These are phyloP conservation scores for Mucor racemosus DNA, from an alignment of 371 early-diverging fungal species.

Conservation along the genomic window DNA sequence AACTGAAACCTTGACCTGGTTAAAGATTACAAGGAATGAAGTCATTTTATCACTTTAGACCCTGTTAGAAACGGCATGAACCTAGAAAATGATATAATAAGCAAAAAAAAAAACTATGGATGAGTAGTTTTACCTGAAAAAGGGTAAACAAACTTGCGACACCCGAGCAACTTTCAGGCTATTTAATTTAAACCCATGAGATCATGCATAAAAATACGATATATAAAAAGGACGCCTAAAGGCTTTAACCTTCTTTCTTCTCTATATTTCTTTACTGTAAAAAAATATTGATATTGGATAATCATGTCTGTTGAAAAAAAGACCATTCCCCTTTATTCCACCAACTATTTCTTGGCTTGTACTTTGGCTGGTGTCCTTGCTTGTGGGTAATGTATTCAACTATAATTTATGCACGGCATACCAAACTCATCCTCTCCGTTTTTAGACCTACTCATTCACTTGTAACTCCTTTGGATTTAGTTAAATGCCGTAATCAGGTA, in stretches of 20 bases:
- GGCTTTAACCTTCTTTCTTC: background rate
- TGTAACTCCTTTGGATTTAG: constrained; percentile 75
- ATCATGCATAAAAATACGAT: background rate
- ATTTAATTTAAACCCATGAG: constrained; percentile 10
- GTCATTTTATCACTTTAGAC: background rate
- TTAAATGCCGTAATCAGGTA: constrained; percentile 74
- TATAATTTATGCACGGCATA: background rate
- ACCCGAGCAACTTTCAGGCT: constrained; percentile 5
- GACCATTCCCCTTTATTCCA: constrained; percentile 45
- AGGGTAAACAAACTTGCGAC: constrained; percentile 14
- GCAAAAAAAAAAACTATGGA: background rate
- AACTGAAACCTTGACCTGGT: background rate
- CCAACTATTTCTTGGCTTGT: constrained; percentile 54
- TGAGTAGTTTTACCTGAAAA: constrained; percentile 1
- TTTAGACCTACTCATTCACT: constrained; percentile 69
- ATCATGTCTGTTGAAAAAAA: constrained; percentile 6
- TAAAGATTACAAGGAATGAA: background rate
- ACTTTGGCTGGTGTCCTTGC: constrained; percentile 68
- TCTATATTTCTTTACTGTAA: background rate
- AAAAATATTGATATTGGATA: background rate
- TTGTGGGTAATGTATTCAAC: constrained; percentile 40
- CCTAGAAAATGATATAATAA: background rate
- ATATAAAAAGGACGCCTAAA: background rate
- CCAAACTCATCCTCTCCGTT: background rate
- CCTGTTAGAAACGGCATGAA: background rate